Conservation (phyloP, 2,329 filamentous ascomycete species). For the Trichoderma sp. region DNA sequence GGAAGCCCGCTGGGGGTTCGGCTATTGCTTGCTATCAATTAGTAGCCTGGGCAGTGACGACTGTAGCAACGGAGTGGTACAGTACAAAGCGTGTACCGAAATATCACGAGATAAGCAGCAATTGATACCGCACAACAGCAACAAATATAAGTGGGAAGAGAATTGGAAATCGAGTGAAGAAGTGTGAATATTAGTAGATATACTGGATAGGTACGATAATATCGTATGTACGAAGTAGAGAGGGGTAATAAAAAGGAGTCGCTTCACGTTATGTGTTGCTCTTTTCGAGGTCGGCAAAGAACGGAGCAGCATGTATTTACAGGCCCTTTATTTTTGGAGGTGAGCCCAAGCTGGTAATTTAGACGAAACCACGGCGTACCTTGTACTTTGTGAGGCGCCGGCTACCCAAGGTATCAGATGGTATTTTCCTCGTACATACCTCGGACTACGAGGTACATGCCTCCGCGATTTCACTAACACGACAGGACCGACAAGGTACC, state of each 20-base stretch:
- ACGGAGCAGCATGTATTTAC: not conserved
- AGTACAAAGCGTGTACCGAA: not conserved
- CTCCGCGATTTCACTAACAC: not conserved
- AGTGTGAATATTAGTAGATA: not conserved
- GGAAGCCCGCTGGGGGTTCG: not conserved
- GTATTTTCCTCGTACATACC: not conserved
- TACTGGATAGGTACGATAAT: not conserved
- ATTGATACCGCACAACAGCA: not conserved
- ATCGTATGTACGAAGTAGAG: not conserved
- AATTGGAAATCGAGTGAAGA: no score
- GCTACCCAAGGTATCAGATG: not conserved
- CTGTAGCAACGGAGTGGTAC: not conserved
- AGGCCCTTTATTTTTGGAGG: not conserved
- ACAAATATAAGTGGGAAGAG: not conserved
- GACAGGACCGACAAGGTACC: not conserved
- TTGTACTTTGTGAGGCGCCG: not conserved
- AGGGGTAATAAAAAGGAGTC: not conserved
- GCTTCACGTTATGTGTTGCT: not conserved
- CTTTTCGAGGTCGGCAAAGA: not conserved
- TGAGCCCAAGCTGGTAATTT: not conserved
- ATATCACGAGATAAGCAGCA: not conserved
- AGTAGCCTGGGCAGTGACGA: not conserved
- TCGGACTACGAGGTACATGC: not conserved
- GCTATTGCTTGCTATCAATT: not conserved
- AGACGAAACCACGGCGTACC: not conserved